Conservation (phyloP, 1,284 basidiomycete genomes). For the Fomitopsis betulina region DNA sequence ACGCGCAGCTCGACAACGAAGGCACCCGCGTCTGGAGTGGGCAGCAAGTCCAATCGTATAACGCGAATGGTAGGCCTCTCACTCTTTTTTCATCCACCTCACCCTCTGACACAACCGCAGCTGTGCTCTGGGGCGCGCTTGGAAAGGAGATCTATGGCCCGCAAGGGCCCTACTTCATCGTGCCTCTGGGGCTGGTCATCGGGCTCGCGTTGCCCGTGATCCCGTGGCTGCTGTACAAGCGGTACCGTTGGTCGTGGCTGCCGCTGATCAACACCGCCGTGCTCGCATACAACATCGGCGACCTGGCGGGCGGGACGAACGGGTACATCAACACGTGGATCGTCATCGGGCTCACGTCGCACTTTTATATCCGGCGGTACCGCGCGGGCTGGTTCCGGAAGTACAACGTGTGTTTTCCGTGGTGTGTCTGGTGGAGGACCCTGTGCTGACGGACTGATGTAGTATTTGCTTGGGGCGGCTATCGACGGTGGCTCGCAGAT, state of each 20-base stretch:
- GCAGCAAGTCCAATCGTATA: constrained; percentile 38
- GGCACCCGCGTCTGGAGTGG: constrained; percentile 48
- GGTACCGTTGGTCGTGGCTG: constrained; percentile 6
- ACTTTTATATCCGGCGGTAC: constrained; percentile 19
- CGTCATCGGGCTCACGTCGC: constrained; percentile 20
- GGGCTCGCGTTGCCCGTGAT: constrained; percentile 6
- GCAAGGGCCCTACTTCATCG: constrained; percentile 25
- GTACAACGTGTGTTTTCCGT: constrained; percentile 36
- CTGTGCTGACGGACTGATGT: background rate
- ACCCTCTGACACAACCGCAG: background rate
- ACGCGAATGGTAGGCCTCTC: constrained; percentile 35
- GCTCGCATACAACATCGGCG: constrained; percentile 7
- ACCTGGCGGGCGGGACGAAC: constrained; percentile 2
- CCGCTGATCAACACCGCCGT: constrained; percentile 7
- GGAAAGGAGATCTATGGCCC: constrained; percentile 35
- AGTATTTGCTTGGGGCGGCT: background rate
- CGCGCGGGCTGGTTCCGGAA: constrained; percentile 45
- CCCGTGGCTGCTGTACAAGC: constrained; percentile 8
- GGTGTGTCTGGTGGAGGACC: background rate
- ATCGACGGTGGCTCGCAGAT: background rate
- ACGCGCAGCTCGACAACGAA: constrained; percentile 33
- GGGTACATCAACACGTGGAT: constrained; percentile 7
- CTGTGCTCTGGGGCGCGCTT: constrained; percentile 46
- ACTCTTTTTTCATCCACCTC: background rate
- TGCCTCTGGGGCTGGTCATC: constrained; percentile 7